A percentile compares a stretch with the other conserved stretches of the same genome.
Conservation (phyloP, 805 yeast species). For the Candida krabiensis region DNA sequence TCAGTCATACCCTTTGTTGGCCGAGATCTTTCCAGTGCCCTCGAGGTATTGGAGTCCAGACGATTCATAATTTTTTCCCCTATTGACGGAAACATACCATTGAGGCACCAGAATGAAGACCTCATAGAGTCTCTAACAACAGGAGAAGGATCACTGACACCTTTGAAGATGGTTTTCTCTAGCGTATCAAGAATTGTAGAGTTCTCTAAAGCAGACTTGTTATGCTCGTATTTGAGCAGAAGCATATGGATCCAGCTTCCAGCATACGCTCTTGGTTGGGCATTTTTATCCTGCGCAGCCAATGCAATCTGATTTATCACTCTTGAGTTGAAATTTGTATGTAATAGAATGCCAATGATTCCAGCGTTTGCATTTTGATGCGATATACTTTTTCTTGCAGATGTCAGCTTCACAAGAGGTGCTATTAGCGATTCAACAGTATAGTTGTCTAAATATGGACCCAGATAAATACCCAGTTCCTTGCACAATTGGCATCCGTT, state of each 20-base stretch:
- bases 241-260: slow-evolving; percentile 69
- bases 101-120: slow-evolving; percentile 69
- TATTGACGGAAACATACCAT: slow-evolving; percentile 50
- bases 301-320: slow-evolving; percentile 47
- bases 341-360: slow-evolving; percentile 52
- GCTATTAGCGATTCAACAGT: slow-evolving; percentile 51
- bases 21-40: slow-evolving; percentile 61
- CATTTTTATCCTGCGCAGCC: slow-evolving; percentile 67
- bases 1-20: slow-evolving; percentile 33
- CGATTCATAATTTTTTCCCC: slow-evolving; percentile 41
- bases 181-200: slow-evolving; percentile 42
- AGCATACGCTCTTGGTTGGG: slow-evolving; percentile 67
- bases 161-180: slow-evolving; percentile 53
- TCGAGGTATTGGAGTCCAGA: slow-evolving; percentile 47
- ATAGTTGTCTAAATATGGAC: slow-evolving; percentile 40
- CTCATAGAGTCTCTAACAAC: slow-evolving; percentile 76
- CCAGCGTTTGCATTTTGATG: slow-evolving; percentile 57
- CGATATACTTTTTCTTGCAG: slow-evolving; percentile 64
- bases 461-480: slow-evolving; percentile 54
- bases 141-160: slow-evolving; percentile 78
- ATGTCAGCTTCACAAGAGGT: slow-evolving; percentile 50
- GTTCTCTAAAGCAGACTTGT: slow-evolving; percentile 29
- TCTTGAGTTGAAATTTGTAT: slow-evolving; percentile 54
- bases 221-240: slow-evolving; percentile 49
- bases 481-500: slow-evolving; percentile 76